These are phyloP conservation scores for Ogataea siamensis DNA, from an alignment of 805 yeast genomes.

Conservation along the genomic window DNA sequence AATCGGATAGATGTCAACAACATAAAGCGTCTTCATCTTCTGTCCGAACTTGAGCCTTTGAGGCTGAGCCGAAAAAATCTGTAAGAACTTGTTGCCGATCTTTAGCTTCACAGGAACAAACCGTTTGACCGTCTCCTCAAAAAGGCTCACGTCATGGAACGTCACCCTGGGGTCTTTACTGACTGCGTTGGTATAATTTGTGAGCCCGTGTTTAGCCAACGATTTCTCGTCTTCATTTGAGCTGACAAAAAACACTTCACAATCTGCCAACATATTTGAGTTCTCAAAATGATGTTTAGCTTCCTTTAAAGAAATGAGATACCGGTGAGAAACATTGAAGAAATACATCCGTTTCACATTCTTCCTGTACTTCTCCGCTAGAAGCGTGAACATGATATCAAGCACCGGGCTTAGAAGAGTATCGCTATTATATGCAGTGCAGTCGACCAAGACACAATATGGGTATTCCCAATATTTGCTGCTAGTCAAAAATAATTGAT, in stretches of 20 bases:
- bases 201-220: conserved; percentile 45
- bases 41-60: conserved; percentile 38
- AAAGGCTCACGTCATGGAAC: conserved; percentile 51
- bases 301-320: conserved; percentile 17
- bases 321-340: conserved; percentile 44
- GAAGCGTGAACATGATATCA: conserved; percentile 30
- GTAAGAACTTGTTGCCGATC: conserved; percentile 69
- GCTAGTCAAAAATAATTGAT: conserved; percentile 59
- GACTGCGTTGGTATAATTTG: conserved; percentile 40
- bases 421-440: conserved; percentile 50
- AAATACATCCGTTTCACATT: conserved; percentile 57
- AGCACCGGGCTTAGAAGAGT: conserved; percentile 10
- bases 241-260: conserved; percentile 39
- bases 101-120: conserved; percentile 61
- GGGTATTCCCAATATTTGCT: conserved; percentile 71
- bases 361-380: conserved; percentile 48
- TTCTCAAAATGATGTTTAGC: conserved; percentile 9
- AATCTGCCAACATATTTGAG: conserved; percentile 9
- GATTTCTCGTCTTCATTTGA: conserved; percentile 44
- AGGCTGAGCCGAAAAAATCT: conserved; percentile 48
- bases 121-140: conserved; percentile 45
- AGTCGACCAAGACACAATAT: conserved; percentile 62
- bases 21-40: conserved; percentile 35
- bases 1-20: conserved; percentile 44
- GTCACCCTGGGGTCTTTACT: conserved; percentile 51